phyloP scores from a whole-genome alignment of 73 alveolate genomes.

The Vitrella brassicaformis region DNA sequence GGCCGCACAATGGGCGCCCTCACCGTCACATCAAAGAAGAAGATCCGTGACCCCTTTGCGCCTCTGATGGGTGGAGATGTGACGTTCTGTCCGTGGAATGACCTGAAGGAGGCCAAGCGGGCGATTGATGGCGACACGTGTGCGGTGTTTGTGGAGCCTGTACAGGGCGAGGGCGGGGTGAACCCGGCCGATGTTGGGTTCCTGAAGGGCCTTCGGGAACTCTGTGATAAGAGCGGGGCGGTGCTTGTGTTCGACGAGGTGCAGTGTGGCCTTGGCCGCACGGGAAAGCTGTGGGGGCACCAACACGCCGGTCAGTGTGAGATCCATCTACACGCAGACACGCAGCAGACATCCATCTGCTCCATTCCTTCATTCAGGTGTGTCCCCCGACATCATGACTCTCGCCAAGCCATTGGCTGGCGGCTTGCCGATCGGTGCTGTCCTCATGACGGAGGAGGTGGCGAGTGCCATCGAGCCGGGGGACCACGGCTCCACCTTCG shows the following conservation, averaged over 20 bases:
- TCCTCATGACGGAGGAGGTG: conserved; percentile 49
- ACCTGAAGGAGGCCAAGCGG: conserved; percentile 15
- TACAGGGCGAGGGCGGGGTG: conserved; percentile 75
- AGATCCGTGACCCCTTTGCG: conserved; percentile 39
- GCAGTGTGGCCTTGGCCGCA: conserved; percentile 63
- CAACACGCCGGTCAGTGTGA: conserved; percentile 2
- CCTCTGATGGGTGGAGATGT: conserved; percentile 21
- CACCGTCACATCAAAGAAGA: conserved; percentile 51
- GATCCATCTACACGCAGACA: not conserved
- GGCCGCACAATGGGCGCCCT: conserved; percentile 36
- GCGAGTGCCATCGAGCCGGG: conserved; percentile 61
- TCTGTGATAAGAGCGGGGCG: conserved; percentile 54
- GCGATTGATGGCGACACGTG: conserved; percentile 32
- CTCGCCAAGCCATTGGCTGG: conserved; percentile 66
- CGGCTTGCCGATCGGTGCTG: conserved; percentile 60
- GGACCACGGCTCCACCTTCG: conserved; percentile 69
- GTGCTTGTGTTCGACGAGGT: conserved; percentile 57
- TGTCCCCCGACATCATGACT: conserved; percentile 54
- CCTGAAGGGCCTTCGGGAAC: conserved; percentile 44
- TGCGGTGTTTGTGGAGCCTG: conserved; percentile 64
- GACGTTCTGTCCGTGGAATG: not conserved
- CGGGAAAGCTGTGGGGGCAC: conserved; percentile 57
- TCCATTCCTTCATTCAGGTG: conserved; percentile 13
- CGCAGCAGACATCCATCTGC: not conserved
- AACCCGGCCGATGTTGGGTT: conserved; percentile 47